Conservation (phyloP, 352 stramenopile genomes). For the Globisporangium cystogenes region DNA sequence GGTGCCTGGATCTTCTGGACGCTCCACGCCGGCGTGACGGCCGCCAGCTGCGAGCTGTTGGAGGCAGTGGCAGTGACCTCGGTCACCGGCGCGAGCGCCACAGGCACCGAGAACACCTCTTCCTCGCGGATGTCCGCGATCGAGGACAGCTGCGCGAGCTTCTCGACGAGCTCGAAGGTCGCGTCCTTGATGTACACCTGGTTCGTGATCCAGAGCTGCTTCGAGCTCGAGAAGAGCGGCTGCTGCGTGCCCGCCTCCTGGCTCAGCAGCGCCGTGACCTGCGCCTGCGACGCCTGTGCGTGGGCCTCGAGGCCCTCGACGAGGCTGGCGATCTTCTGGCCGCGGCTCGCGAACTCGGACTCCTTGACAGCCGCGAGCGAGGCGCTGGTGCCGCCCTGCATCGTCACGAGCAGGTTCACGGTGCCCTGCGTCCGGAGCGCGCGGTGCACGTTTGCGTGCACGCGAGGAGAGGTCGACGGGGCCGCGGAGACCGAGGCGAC, state of each 20-base stretch:
- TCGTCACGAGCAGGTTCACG: conserved; percentile 20
- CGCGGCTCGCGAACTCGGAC: conserved; percentile 4
- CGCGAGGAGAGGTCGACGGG: background rate
- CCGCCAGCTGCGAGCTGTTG: conserved; percentile 15
- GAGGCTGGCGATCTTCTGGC: conserved; percentile 9
- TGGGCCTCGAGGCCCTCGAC: conserved; percentile 4
- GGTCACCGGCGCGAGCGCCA: background rate
- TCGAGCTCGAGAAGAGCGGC: conserved; percentile 4
- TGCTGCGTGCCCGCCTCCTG: background rate
- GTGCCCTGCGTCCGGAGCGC: conserved; percentile 13
- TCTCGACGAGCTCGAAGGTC: conserved; percentile 15
- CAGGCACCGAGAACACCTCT: background rate
- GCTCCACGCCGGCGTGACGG: conserved; percentile 35
- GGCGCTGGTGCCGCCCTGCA: conserved; percentile 8
- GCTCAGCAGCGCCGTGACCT: conserved; percentile 7
- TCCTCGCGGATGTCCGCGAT: conserved; percentile 14
- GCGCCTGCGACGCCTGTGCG: conserved; percentile 7
- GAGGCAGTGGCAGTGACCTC: background rate
- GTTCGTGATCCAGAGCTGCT: conserved; percentile 21
- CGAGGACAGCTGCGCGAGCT: conserved; percentile 11
- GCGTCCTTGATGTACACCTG: conserved; percentile 19
- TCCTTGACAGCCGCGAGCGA: conserved; percentile 7
- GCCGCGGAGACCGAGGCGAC: background rate
- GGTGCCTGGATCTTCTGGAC: conserved; percentile 43
- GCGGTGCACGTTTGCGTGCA: conserved; percentile 20